Evolutionary conservation across 371 early-diverging fungal genomes (phyloP).

Genomic region (Mortierella sp.): DNA sequence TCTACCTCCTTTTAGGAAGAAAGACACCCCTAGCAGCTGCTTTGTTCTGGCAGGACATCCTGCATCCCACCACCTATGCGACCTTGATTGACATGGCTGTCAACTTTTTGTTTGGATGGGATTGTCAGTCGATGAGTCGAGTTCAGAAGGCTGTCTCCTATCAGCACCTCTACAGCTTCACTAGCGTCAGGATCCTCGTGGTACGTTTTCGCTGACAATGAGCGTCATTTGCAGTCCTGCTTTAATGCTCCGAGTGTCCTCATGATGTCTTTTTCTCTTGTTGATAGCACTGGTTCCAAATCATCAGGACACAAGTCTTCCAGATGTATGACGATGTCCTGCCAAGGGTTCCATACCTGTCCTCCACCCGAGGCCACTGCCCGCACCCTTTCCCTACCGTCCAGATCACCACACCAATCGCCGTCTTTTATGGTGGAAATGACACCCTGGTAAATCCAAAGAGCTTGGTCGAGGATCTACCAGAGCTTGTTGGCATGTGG

Average conservation of each 20-base stretch:
- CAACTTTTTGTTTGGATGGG: slow-evolving; percentile 90
- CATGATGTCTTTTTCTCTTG: slow-evolving; percentile 15
- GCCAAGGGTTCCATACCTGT: slow-evolving; percentile 66
- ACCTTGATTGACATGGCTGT: slow-evolving; percentile 79
- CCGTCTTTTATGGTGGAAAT: slow-evolving; percentile 90
- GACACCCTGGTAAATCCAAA: slow-evolving; percentile 86
- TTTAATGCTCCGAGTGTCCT: not conserved
- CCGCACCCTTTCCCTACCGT: slow-evolving; percentile 81
- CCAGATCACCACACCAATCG: slow-evolving; percentile 86
- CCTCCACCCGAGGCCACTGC: slow-evolving; percentile 61
- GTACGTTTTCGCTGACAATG: slow-evolving; percentile 49
- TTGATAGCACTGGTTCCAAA: slow-evolving; percentile 90
- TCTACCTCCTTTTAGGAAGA: slow-evolving; percentile 94
- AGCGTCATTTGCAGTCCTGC: too few species aligned
- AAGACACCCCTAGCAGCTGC: slow-evolving; percentile 81
- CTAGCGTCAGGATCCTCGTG: slow-evolving; percentile 92
- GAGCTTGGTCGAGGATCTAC: slow-evolving; percentile 67
- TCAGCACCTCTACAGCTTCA: slow-evolving; percentile 88
- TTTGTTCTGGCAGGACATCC: slow-evolving; percentile 87
- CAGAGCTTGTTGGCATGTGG: slow-evolving; percentile 68
- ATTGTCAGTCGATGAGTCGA: slow-evolving; percentile 73
- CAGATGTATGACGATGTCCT: slow-evolving; percentile 95
- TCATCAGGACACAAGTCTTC: slow-evolving; percentile 86
- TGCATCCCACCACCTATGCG: slow-evolving; percentile 82
- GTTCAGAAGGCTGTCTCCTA: slow-evolving; percentile 85